A percentile compares a stretch with the other conserved stretches of the same genome.
Conservation (phyloP, 2,329 filamentous ascomycete species). For the Colletotrichum sp. region DNA sequence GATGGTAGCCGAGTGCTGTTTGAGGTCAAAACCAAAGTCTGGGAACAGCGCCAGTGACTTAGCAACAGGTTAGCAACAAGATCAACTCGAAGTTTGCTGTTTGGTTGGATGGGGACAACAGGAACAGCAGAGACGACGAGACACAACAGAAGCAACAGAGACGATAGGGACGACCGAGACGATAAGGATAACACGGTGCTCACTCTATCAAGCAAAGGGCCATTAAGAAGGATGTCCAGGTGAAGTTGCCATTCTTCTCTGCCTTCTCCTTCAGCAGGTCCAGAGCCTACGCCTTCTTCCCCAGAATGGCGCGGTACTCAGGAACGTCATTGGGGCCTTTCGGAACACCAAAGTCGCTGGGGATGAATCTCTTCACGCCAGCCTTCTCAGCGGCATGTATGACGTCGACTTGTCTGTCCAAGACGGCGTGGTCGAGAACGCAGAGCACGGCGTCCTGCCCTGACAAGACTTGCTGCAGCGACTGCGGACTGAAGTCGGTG, state of each 20-base stretch:
- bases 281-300: background rate
- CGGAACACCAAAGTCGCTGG: background rate
- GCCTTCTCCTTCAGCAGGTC: background rate
- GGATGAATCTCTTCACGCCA: background rate
- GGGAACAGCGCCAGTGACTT: background rate
- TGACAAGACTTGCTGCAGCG: rapidly evolving
- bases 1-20: rapidly evolving
- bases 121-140: background rate
- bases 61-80: rapidly evolving
- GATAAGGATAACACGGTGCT: background rate
- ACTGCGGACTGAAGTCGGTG: background rate
- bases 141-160: background rate
- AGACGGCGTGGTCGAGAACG: background rate
- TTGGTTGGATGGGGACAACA: background rate
- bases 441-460: background rate
- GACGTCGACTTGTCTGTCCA: background rate
- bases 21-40: background rate
- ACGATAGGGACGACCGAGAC: background rate
- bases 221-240: background rate
- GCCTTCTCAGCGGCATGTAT: background rate
- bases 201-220: background rate
- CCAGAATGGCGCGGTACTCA: background rate
- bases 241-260: background rate
- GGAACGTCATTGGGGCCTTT: background rate
- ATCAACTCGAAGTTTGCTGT: background rate